Evolutionary conservation across 2,329 filamentous ascomycete genomes (phyloP).

Genomic region (Hymenoscyphus albidus): DNA sequence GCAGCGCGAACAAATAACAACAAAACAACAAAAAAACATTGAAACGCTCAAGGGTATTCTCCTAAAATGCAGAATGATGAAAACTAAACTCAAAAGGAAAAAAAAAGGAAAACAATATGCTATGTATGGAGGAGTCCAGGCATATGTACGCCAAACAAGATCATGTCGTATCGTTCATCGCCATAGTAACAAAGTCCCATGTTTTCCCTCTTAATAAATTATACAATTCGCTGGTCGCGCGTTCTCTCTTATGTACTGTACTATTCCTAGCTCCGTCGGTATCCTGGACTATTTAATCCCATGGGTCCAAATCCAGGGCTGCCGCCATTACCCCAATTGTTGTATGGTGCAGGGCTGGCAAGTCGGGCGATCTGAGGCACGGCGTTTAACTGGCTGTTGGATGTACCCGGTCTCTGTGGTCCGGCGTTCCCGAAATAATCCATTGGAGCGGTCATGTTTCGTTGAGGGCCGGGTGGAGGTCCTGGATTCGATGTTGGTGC

Average conservation of each 20-base stretch:
- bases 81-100: background rate
- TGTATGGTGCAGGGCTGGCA: conserved; percentile 23
- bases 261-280: conserved; percentile 10
- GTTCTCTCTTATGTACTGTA: background rate
- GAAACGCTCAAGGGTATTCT: conserved; percentile 2
- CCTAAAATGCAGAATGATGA: background rate
- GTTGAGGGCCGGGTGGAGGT: conserved; percentile 14
- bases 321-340: conserved; percentile 10
- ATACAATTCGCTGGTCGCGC: background rate
- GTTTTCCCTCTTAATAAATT: background rate
- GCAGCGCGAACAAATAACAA: background rate
- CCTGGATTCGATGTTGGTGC: conserved; percentile 16
- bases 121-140: background rate
- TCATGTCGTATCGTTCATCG: background rate
- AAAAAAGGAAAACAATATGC: background rate
- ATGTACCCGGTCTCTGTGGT: conserved; percentile 19
- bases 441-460: conserved; percentile 30
- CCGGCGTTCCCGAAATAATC: conserved; percentile 19
- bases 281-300: conserved; percentile 5
- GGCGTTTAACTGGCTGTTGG: conserved; percentile 8
- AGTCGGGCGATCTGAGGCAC: conserved; percentile 14
- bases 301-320: conserved; percentile 8
- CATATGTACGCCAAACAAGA: background rate
- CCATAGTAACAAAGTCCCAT: too few species aligned
- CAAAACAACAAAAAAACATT: too few species aligned